Evolutionary conservation across 208 protist species (phyloP), one percentile per base, ranked within the genome.

Genomic region (Crithidia brevicula): DNA sequence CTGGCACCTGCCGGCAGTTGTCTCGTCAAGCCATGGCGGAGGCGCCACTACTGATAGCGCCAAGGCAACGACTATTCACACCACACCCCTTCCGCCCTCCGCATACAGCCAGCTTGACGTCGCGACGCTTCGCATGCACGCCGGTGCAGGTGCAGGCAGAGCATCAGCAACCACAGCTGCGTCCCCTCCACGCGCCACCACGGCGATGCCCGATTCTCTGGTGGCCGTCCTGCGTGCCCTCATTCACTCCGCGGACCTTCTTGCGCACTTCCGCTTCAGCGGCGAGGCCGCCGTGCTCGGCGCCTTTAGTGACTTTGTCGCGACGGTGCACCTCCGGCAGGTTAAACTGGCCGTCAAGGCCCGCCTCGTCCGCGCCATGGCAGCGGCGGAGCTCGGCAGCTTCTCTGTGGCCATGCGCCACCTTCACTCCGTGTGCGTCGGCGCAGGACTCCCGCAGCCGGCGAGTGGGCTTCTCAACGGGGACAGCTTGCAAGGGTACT

Each of bases 241-340:
- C 33, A 76, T 89, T n/a, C 81, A 80, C 50, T 42, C 89, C 43
- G 76, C 81, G 2, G 78, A 86, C 38, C 61, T 76, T 40, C 72
- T 95, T 47, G 68, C 85, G 10, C 69, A 79, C 28, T 66, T 58
- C 30, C 77, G 70, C 36, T 86, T 86, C 72, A 54, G 64, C 43
- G 53, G 81, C n/a, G 81, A 92, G 60, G 80, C 81, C 1, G 63
- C 69, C 23, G 70, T 93, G 36, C 67, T 88, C 30, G 81, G 76
- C 63, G 72, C 77, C 27, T 58, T 95, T 46, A 76, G 87, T 16
- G 90, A 93, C 52, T 88, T 89, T 60, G 38, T 93, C 28, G 87
- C 90, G 20, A 64, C 67, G 6, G 74, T 62, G 52, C 69, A 86
- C 51, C 72, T 85, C 27, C 64, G 77, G 28, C 73, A 85, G 61